Evolutionary conservation across 768 basidiomycete species (phyloP).

Genomic region (Suillus lakei): DNA sequence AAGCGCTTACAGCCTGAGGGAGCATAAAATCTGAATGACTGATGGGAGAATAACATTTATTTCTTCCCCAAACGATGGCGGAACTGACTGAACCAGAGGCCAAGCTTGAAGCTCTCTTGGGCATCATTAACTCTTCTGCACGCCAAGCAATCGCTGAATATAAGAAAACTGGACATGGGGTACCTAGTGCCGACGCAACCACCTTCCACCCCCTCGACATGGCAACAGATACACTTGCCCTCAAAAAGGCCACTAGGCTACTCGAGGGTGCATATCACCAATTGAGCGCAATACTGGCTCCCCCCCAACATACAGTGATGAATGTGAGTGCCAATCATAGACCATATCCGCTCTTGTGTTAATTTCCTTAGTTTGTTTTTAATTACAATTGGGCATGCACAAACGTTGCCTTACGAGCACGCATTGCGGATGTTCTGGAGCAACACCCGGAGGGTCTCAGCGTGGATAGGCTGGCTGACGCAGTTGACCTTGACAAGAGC

Average conservation of each 20-base stretch:
- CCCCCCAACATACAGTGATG: constrained; percentile 31
- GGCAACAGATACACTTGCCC: too few species aligned
- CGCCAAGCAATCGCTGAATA: constrained; percentile 25
- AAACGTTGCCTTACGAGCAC: constrained; percentile 26
- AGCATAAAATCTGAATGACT: too few species aligned
- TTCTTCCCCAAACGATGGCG: too few species aligned
- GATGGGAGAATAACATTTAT: too few species aligned
- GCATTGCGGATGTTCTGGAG: constrained; percentile 31
- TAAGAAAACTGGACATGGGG: constrained; percentile 24
- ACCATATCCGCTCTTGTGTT: not conserved
- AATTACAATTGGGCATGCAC: constrained; percentile 32
- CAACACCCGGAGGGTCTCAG: constrained; percentile 32
- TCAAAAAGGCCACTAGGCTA: too few species aligned
- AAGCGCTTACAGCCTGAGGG: too few species aligned
- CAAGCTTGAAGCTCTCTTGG: too few species aligned
- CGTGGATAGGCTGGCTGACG: constrained; percentile 26
- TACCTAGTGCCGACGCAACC: constrained; percentile 30
- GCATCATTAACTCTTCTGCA: too few species aligned
- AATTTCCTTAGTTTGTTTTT: constrained; percentile 14
- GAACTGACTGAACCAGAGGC: too few species aligned
- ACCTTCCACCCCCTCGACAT: constrained; percentile 27
- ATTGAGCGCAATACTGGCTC: constrained; percentile 30
- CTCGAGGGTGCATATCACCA: constrained; percentile 33
- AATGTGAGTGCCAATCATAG: constrained; percentile 21
- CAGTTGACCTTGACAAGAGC: constrained; percentile 26